Evolutionary conservation across 352 stramenopile species (phyloP).

Genomic region (Pythium vanterpoolii): DNA sequence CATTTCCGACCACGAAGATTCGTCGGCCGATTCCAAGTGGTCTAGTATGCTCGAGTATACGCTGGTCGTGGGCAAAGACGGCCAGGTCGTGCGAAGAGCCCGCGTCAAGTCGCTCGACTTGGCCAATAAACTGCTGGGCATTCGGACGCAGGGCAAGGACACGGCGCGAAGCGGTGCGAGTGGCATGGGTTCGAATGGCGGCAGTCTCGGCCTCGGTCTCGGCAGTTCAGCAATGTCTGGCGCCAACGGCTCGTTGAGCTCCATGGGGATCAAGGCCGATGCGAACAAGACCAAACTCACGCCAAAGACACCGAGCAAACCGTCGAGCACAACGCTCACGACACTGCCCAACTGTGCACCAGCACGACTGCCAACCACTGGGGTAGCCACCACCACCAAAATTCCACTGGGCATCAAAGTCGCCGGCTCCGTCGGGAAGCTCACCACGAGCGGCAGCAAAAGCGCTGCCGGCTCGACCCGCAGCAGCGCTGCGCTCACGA

Average conservation of each 20-base stretch:
- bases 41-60: slow-evolving; percentile 87
- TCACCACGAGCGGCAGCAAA: slow-evolving; percentile 37
- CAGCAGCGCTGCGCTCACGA: slow-evolving; percentile 34
- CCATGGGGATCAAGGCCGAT: slow-evolving; percentile 38
- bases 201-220: neutral
- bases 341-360: slow-evolving; percentile 64
- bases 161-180: slow-evolving; percentile 22
- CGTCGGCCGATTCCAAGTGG: slow-evolving; percentile 76
- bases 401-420: slow-evolving; percentile 54
- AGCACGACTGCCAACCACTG: slow-evolving; percentile 32
- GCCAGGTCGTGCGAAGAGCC: slow-evolving; percentile 75
- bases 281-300: slow-evolving; percentile 34
- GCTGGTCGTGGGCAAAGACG: slow-evolving; percentile 77
- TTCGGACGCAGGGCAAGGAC: slow-evolving; percentile 48
- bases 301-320: slow-evolving; percentile 53
- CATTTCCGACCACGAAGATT: slow-evolving; percentile 74
- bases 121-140: slow-evolving; percentile 57
- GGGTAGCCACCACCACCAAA: slow-evolving; percentile 24
- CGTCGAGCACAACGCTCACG: slow-evolving; percentile 35
- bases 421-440: slow-evolving; percentile 46
- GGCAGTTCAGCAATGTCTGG: slow-evolving; percentile 12
- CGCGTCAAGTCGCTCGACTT: slow-evolving; percentile 82
- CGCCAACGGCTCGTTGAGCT: slow-evolving; percentile 17
- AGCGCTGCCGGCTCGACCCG: slow-evolving; percentile 30
- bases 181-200: neutral